Percentiles rank a stretch among this genome's conserved stretches.
These are phyloP conservation scores for Heritiera fomes DNA, from an alignment of 345 rosid species.

Conservation along the genomic window DNA sequence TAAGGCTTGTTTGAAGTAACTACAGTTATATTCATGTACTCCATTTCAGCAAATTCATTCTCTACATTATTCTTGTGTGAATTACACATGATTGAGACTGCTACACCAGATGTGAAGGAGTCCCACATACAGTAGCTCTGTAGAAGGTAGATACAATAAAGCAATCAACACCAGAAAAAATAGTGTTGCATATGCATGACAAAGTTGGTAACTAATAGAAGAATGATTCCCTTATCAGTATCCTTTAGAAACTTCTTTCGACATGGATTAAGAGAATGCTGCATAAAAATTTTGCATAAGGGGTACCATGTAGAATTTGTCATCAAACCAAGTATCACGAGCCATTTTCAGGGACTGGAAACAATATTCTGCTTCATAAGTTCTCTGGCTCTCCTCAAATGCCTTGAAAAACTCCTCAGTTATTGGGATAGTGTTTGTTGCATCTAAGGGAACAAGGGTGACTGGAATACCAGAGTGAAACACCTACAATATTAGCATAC, in stretches of 20 bases:
- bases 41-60: constrained; percentile 85
- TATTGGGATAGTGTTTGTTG: constrained; percentile 81
- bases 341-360: constrained; percentile 73
- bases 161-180: not conserved
- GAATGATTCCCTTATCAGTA: not conserved
- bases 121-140: constrained; percentile 98
- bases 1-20: constrained; percentile 84
- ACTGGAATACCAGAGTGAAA: constrained; percentile 85
- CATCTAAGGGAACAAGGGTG: constrained; percentile 85
- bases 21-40: constrained; percentile 80
- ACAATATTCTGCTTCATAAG: constrained; percentile 81
- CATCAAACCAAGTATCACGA: constrained; percentile 66
- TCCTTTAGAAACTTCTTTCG: not conserved
- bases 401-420: constrained; percentile 53
- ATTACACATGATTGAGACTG: constrained; percentile 67
- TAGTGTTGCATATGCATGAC: not conserved
- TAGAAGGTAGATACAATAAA: constrained; percentile 5
- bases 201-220: not conserved
- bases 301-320: constrained; percentile 57
- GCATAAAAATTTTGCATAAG: constrained; percentile 7
- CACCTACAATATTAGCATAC: constrained; percentile 48
- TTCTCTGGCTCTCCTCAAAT: constrained; percentile 58
- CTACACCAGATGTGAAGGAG: constrained; percentile 81
- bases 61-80: constrained; percentile 37
- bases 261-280: not conserved